Evolutionary conservation across 78 protist species (phyloP), one percentile per base, ranked within the genome.

Genomic region (Creolimax fragrantissima): DNA sequence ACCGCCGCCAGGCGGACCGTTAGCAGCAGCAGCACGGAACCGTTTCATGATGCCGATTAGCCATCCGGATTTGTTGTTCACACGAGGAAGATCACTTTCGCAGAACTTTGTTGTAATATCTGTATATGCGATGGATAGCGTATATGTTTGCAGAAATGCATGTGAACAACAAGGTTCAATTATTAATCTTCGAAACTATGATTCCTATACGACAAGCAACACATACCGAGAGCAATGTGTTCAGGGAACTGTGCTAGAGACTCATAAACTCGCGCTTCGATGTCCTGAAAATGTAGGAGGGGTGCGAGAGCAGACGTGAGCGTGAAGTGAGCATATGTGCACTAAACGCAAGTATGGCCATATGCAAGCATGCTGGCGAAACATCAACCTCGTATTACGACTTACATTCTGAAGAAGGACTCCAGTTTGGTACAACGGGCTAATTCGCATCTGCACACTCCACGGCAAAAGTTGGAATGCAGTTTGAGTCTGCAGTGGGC

Each of bases 211-310:
- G n/a, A n/a, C n/a, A n/a, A n/a, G n/a, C n/a, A n/a, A 47, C 7
- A 47, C 74, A 47, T 47, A 47, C 74, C 85, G 85, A 83, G 85
- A 5, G 85, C 85, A 11, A 11, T 5, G 4, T 35, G 85, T 83
- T 83, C 85, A 11, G 85, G 11, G 85, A 83, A 83, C 85, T 83
- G 85, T n/a, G 85, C 85, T 5, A 83, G 85, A 11, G 85, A 83
- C 5, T 83, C 42, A 5, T n/a, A 5, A 35, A 83, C 85, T 17
- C 11, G 5, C 11, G 85, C 85, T 83, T 83, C 85, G 85, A 83
- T 5, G 85, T 83, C 85, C 11, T 47, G 74, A 47, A 11, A 11
- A 11, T 7, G 11, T 7, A 24, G 11, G 74, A 7, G 11, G 74
- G 37, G 11, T 24, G 74, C 74, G 11, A 47, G 74, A 47, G 74